Conservation (phyloP, 106 monocot genomes). For the Acanthochlamys bracteata region DNA sequence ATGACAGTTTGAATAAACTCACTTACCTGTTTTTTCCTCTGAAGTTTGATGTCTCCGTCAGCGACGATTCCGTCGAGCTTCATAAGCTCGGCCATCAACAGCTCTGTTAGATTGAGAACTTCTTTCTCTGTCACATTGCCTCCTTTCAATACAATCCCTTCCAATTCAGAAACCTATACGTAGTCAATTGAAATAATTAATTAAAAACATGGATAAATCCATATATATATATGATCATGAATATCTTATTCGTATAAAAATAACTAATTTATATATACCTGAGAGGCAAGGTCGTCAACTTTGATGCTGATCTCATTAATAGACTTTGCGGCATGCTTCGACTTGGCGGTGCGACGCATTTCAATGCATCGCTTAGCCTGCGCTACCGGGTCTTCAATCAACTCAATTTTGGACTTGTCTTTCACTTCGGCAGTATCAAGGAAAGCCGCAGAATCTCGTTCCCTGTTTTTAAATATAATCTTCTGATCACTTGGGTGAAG, state of each 20-base stretch:
- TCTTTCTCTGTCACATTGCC: conserved; percentile 58
- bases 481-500: conserved; percentile 74
- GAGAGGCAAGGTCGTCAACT: conserved; percentile 34
- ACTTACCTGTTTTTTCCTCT: conserved; percentile 14
- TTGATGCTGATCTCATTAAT: conserved; percentile 24
- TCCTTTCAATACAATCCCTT: conserved; percentile 37
- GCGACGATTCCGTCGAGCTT: conserved; percentile 48
- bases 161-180: conserved; percentile 48
- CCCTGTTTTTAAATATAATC: conserved; percentile 66
- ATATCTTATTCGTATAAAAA: background rate
- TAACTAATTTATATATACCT: conserved; percentile 16
- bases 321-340: conserved; percentile 26
- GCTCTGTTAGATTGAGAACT: conserved; percentile 41
- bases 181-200: background rate
- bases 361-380: conserved; percentile 44
- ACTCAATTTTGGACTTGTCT: conserved; percentile 57
- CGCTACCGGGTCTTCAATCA: conserved; percentile 50
- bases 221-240: background rate
- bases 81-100: conserved; percentile 55
- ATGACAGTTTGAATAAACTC: background rate
- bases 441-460: conserved; percentile 42
- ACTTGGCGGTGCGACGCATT: conserved; percentile 24
- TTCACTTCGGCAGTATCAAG: conserved; percentile 68
- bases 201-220: background rate
- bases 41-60: conserved; percentile 40